Evolutionary conservation across 1,139 yeast genomes (phyloP).

Genomic region (Candida sp.): DNA sequence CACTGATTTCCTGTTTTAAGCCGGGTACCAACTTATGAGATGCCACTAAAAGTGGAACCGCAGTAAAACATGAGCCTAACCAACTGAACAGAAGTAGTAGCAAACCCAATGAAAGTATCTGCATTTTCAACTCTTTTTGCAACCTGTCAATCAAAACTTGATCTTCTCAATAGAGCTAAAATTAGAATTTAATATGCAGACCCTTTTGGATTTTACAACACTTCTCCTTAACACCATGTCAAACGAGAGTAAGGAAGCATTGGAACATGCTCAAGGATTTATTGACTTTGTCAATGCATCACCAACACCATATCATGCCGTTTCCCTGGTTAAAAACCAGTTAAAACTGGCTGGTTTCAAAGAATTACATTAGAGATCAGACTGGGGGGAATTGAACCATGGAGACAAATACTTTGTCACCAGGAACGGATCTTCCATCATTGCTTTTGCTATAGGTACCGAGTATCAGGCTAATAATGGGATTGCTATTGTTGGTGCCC

Average conservation of each 20-base stretch:
- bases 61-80: constrained; percentile 7
- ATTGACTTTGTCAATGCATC: constrained; percentile 77
- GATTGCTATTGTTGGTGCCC: constrained; percentile 88
- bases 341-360: constrained; percentile 62
- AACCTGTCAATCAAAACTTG: too few species aligned
- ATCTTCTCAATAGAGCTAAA: too few species aligned
- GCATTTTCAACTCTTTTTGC: not conserved
- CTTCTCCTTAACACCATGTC: not conserved
- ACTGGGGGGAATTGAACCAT: constrained; percentile 56
- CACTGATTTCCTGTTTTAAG: constrained; percentile 20
- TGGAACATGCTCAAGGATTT: constrained; percentile 53
- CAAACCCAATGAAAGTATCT: not conserved
- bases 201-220: too few species aligned
- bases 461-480: constrained; percentile 80
- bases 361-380: constrained; percentile 70
- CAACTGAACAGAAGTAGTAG: not conserved
- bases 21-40: constrained; percentile 40
- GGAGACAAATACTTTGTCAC: constrained; percentile 77
- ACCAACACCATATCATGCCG: constrained; percentile 96
- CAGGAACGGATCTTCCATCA: constrained; percentile 82
- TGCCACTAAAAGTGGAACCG: constrained; percentile 38
- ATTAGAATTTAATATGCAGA: too few species aligned
- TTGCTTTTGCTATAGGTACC: constrained; percentile 82
- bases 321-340: constrained; percentile 54
- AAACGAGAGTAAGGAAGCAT: constrained; percentile 6